These are phyloP conservation scores for Mycena vitilis DNA, from an alignment of 768 basidiomycete genomes.

Conservation along the genomic window DNA sequence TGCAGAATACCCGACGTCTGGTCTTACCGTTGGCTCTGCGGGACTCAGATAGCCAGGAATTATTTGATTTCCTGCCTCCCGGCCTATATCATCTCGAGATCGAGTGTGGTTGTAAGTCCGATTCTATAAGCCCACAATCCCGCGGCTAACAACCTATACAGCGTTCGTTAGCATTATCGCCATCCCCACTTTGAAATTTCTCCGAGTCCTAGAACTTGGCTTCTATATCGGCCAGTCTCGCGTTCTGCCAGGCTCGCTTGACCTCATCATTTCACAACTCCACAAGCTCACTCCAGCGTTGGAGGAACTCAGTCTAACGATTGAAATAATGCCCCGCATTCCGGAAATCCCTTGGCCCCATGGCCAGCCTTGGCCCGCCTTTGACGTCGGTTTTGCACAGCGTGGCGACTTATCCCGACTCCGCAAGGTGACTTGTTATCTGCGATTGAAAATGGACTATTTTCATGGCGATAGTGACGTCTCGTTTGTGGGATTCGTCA, in stretches of 20 bases:
- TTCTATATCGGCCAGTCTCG: constrained; percentile 7
- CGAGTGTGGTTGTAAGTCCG: neutral
- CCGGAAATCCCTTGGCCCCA: constrained; percentile 5
- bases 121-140: neutral
- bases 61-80: neutral
- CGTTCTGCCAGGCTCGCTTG: neutral
- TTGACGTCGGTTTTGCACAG: constrained; percentile 19
- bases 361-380: neutral
- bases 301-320: constrained; percentile 3
- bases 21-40: neutral
- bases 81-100: constrained; percentile 16
- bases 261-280: neutral
- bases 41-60: neutral
- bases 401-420: constrained; percentile 13
- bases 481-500: constrained; percentile 2
- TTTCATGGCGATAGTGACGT: constrained; percentile 3
- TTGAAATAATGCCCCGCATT: constrained; percentile 10
- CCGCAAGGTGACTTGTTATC: constrained; percentile 12
- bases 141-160: neutral
- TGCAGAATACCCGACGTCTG: neutral
- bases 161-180: neutral
- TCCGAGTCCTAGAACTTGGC: constrained; percentile 6
- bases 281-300: neutral
- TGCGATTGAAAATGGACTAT: constrained; percentile 15
- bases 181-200: neutral